Conservation (phyloP, 2,329 filamentous ascomycete species). For the Trichothecium roseum region DNA sequence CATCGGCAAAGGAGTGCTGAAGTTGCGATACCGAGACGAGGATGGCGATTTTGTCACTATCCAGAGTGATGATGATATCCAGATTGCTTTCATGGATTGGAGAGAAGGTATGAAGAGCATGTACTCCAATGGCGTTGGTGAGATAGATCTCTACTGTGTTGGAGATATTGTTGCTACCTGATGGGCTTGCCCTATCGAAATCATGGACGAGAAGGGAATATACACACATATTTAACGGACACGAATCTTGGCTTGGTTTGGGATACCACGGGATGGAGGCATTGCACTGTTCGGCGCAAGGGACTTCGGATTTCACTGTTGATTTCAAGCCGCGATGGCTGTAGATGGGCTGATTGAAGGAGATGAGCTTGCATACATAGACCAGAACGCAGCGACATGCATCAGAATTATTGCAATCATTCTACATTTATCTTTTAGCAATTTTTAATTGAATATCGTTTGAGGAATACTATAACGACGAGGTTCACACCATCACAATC, state of each 20-base stretch:
- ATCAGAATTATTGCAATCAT: constrained; percentile 7
- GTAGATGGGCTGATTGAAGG: neutral
- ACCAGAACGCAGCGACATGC: constrained; percentile 17
- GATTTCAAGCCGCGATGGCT: neutral
- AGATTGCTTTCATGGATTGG: constrained; percentile 93
- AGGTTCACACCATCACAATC: no score
- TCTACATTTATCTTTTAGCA: no score
- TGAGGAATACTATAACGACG: no score
- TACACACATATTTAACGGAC: neutral
- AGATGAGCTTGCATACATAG: constrained; percentile 17
- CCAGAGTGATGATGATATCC: constrained; percentile 90
- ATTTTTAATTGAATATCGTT: no score
- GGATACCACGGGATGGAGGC: neutral
- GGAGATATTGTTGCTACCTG: constrained; percentile 26
- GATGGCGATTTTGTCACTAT: constrained; percentile 92
- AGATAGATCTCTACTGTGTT: constrained; percentile 81
- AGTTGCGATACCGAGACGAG: constrained; percentile 82
- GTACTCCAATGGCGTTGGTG: constrained; percentile 63
- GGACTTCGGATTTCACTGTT: neutral
- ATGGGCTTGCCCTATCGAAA: constrained; percentile 1
- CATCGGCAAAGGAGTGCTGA: constrained; percentile 71
- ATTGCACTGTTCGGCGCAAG: neutral
- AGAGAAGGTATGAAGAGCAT: constrained; percentile 54
- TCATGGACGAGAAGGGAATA: neutral
- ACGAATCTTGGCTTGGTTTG: neutral